phyloP scores from a whole-genome alignment of 306 rosid genomes.

The Cyclanthera cordifolia region DNA sequence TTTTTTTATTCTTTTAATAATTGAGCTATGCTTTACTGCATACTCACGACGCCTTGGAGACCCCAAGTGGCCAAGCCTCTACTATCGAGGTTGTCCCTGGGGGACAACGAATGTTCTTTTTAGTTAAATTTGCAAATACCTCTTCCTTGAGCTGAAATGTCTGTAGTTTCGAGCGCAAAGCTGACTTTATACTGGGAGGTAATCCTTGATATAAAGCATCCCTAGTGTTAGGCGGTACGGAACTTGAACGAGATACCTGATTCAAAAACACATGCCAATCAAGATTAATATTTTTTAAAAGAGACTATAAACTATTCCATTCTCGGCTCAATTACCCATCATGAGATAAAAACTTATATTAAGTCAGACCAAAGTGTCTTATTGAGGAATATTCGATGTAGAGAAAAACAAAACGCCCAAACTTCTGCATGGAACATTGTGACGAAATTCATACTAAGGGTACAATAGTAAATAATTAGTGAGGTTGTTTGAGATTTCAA shows the following conservation, averaged over 20 bases:
- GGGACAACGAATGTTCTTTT: not conserved
- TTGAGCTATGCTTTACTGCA: no score
- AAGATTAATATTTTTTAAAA: slow-evolving; percentile 10
- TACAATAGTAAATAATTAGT: no score
- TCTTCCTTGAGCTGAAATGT: slow-evolving; percentile 87
- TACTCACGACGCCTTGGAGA: no score
- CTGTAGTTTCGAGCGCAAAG: slow-evolving; percentile 62
- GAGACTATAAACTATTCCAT: not conserved
- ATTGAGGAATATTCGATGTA: no score
- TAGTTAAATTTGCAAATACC: slow-evolving; percentile 25
- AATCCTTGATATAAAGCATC: slow-evolving; percentile 92
- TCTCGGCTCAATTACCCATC: not conserved
- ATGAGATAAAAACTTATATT: not conserved
- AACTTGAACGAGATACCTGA: slow-evolving; percentile 93
- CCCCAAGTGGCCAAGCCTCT: no score
- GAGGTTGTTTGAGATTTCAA: no score
- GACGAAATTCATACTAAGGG: no score
- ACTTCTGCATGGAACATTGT: no score
- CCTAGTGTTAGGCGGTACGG: slow-evolving; percentile 88
- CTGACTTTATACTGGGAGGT: slow-evolving; percentile 77
- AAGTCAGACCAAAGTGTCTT: no score
- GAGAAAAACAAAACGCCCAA: no score
- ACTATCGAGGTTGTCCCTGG: no score
- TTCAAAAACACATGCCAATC: slow-evolving; percentile 3
- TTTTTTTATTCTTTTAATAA: no score